Evolutionary conservation across 805 yeast genomes (phyloP), one percentile per base, ranked within the genome.

Genomic region (Yamadazyma laniorum): DNA sequence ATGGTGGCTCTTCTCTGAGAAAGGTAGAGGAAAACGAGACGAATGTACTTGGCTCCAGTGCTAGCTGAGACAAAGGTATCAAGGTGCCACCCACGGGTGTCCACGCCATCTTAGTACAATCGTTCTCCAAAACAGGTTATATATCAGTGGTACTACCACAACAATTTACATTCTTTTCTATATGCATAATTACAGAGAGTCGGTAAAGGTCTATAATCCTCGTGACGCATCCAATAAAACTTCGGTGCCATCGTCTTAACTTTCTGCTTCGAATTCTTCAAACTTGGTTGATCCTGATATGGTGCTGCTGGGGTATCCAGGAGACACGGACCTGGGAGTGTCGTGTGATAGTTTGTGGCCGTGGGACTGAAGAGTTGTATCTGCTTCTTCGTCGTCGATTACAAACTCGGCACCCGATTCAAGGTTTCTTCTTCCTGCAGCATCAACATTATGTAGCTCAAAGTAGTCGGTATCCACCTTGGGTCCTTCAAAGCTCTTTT

Each of bases 401-500:
- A 49, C 50, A 14, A 27, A 21, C 1, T 39, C 42, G 8, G 39
- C 45, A 5, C 32, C 40, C 5, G 36, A 29, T 29, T 42, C 28
- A 16, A 43, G 6, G 11, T 38, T 43, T 9, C 35, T 31, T 18
- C 47, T 35, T 17, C 48, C 48, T 14, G 48, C 49, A 6, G 61
- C 50, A 35, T 57, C 60, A 23, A 59, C 38, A 36, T 55, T 58
- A 35, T 63, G 58, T 23, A 67, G 52, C 44, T 65, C 71, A 36
- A 68, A 57, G 44, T 67, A 67, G 16, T 68, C 73, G 1, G 61
- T 58, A 41, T 75, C 79, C 6, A 77, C 58, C 18, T 66, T 58
- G 0, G 93, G 93, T 0, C 89, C 85, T 25, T 72, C 76, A 61
- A 85, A 84, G 40, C 74, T 70, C 12, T 63, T 44, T 21, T 61